A percentile compares a stretch with the other conserved stretches of the same genome.
phyloP scores from a whole-genome alignment of 2,329 filamentous ascomycete genomes.

The Colletotrichum shisoi region DNA sequence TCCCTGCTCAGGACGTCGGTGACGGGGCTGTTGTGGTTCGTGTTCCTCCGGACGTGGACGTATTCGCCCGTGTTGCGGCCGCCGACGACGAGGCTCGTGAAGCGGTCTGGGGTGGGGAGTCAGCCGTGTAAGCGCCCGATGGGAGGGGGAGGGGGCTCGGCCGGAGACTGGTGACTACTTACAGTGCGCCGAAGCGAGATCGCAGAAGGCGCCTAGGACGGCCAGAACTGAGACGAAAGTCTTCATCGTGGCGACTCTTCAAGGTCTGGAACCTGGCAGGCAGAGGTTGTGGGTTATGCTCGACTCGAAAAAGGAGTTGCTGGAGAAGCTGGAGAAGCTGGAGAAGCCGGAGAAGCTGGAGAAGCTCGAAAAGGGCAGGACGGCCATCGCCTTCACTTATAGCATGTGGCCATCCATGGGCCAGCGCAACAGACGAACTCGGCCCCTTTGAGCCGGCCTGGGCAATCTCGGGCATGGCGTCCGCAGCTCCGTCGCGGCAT shows the following conservation, averaged over 20 bases:
- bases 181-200: slow-evolving; percentile 30
- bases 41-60: slow-evolving; percentile 30
- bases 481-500: neutral
- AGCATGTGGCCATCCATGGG: neutral
- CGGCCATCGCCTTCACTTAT: neutral
- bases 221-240: slow-evolving; percentile 11
- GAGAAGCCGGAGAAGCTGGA: no score
- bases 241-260: slow-evolving; percentile 1
- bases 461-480: neutral
- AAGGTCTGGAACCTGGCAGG: no score
- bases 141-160: no score
- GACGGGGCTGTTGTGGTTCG: slow-evolving; percentile 58
- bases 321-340: no score
- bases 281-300: neutral
- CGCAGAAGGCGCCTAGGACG: slow-evolving; percentile 14
- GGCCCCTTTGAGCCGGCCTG: neutral
- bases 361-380: no score
- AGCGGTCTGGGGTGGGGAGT: slow-evolving; percentile 23
- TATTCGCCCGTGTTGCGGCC: slow-evolving; percentile 36
- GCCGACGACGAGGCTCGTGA: slow-evolving; percentile 35
- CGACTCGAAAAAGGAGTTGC: neutral
- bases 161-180: neutral
- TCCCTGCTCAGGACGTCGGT: slow-evolving; percentile 53
- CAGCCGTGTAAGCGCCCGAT: neutral
- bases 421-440: neutral